These are phyloP conservation scores for Miamiensis avidus DNA, from an alignment of 169 alveolate genomes.

Conservation along the genomic window DNA sequence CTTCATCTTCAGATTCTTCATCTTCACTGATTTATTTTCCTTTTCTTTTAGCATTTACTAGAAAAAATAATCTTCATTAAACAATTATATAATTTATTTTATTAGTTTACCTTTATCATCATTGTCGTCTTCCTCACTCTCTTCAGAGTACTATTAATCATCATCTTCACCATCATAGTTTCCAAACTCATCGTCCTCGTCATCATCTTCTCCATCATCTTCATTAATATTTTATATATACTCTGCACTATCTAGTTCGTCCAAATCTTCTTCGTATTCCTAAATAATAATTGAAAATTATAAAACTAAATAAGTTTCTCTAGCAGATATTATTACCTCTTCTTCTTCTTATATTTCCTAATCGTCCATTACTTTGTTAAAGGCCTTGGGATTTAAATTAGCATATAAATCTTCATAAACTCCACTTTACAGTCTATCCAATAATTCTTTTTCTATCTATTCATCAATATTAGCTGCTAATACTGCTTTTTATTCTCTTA, in stretches of 20 bases:
- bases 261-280: conserved; percentile 36
- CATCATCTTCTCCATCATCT: conserved; percentile 51
- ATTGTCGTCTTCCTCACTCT: conserved; percentile 54
- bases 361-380: conserved; percentile 56
- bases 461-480: conserved; percentile 97
- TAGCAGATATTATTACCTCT: conserved; percentile 30
- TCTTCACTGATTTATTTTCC: background rate
- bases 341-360: conserved; percentile 57
- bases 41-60: background rate
- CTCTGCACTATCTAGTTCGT: conserved; percentile 41
- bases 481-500: conserved; percentile 95
- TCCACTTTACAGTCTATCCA: conserved; percentile 92
- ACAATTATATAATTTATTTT: background rate
- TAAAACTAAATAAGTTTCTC: background rate
- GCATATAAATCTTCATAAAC: conserved; percentile 76
- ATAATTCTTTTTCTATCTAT: conserved; percentile 95
- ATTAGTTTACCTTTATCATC: conserved; percentile 32
- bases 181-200: conserved; percentile 60
- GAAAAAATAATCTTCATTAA: background rate
- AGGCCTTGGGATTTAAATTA: conserved; percentile 71
- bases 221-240: conserved; percentile 40
- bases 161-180: conserved; percentile 35
- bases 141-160: conserved; percentile 36
- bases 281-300: conserved; percentile 5
- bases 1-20: conserved; percentile 39